Evolutionary conservation across 192 early-diverging fungal species (phyloP).

Genomic region (Podila epigama): DNA sequence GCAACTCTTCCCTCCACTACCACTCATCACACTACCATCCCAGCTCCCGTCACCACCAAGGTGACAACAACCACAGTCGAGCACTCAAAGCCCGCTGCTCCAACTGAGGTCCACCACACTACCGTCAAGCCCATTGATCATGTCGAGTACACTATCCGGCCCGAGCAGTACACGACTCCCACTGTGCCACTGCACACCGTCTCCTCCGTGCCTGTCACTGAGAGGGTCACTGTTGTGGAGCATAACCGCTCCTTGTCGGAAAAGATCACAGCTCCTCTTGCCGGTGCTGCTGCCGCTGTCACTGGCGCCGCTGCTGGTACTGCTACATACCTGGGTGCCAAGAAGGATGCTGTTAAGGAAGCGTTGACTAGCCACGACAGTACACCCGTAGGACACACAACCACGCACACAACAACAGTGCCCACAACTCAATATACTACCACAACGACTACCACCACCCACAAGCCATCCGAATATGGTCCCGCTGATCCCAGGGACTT

Average conservation of each 20-base stretch:
- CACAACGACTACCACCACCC: not conserved
- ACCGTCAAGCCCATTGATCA: not conserved
- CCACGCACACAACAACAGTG: not conserved
- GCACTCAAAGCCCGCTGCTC: no score
- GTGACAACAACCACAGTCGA: no score
- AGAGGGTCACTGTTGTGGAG: not conserved
- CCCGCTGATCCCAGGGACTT: conserved; percentile 8
- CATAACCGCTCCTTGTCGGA: not conserved
- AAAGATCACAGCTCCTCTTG: not conserved
- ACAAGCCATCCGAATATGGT: not conserved
- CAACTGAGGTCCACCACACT: no score
- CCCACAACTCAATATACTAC: not conserved
- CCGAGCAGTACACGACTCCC: not conserved
- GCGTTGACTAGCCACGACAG: not conserved
- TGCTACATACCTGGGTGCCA: not conserved
- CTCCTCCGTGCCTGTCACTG: not conserved
- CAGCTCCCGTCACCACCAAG: not conserved
- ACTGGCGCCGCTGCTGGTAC: not conserved
- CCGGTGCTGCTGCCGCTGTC: not conserved
- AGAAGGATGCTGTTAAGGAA: not conserved
- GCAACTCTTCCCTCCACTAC: not conserved
- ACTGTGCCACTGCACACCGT: not conserved
- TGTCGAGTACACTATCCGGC: not conserved
- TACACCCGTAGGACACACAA: not conserved
- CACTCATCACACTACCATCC: not conserved